Percentiles rank a stretch among this genome's conserved stretches.
These are phyloP conservation scores for Citrus unshiu DNA, from an alignment of 345 rosid genomes.

Conservation along the genomic window DNA sequence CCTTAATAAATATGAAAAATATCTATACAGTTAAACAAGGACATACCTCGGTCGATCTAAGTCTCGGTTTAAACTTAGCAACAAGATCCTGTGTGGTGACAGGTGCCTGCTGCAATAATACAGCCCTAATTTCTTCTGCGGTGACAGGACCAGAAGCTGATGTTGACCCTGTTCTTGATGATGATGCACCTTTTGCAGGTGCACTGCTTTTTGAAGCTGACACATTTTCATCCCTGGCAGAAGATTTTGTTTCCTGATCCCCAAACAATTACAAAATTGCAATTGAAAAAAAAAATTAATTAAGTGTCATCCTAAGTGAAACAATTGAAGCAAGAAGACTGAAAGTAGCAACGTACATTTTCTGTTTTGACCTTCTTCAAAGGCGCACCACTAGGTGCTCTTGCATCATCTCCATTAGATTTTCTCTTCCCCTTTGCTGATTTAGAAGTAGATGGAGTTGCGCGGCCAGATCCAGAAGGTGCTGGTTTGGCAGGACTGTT, in stretches of 20 bases:
- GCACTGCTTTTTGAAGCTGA: slow-evolving; percentile 40
- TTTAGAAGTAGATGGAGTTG: slow-evolving; percentile 69
- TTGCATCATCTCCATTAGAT: slow-evolving; percentile 60
- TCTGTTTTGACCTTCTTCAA: slow-evolving; percentile 86
- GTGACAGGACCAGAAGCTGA: slow-evolving; percentile 68
- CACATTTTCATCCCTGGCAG: slow-evolving; percentile 44
- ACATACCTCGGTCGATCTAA: slow-evolving; percentile 63
- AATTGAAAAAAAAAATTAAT: not conserved
- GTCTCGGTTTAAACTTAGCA: slow-evolving; percentile 72
- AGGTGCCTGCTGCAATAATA: slow-evolving; percentile 68
- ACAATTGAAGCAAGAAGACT: not conserved
- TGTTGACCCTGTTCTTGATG: slow-evolving; percentile 39
- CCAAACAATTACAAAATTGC: not conserved
- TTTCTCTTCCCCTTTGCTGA: slow-evolving; percentile 85
- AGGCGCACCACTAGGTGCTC: slow-evolving; percentile 54
- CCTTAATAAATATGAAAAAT: not conserved
- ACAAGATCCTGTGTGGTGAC: slow-evolving; percentile 91
- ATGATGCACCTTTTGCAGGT: slow-evolving; percentile 47
- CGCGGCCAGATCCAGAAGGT: slow-evolving; percentile 60
- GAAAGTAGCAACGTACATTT: slow-evolving; percentile 44
- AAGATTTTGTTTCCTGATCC: slow-evolving; percentile 50
- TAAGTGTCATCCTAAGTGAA: not conserved
- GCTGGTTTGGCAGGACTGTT: slow-evolving; percentile 62
- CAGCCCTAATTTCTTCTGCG: slow-evolving; percentile 86
- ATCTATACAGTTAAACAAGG: not conserved